phyloP scores from a whole-genome alignment of 2,329 filamentous ascomycete species.

The Aspergillus sp. region DNA sequence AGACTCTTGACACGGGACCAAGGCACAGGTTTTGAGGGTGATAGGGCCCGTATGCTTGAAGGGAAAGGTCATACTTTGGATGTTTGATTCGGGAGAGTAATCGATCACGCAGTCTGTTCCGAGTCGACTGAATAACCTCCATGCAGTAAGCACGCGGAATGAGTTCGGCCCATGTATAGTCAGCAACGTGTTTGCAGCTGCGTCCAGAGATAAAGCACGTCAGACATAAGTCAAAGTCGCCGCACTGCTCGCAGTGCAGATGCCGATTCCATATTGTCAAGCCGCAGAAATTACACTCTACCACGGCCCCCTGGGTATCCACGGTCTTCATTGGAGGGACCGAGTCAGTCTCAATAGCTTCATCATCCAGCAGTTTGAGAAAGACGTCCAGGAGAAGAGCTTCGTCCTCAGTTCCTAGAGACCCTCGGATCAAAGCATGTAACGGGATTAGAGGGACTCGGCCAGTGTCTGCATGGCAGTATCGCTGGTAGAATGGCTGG shows the following conservation, averaged over 20 bases:
- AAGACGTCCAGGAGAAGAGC: constrained; percentile 33
- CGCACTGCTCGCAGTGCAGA: constrained; percentile 39
- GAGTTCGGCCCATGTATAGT: constrained; percentile 39
- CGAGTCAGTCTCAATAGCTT: constrained; percentile 28
- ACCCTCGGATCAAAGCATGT: constrained; percentile 21
- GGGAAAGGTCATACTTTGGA: constrained; percentile 11
- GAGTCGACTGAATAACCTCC: constrained; percentile 18
- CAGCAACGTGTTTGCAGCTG: constrained; percentile 36
- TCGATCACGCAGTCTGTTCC: background rate
- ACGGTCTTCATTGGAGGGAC: constrained; percentile 29
- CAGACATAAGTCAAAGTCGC: constrained; percentile 40
- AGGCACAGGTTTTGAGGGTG: background rate
- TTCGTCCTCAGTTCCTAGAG: constrained; percentile 23
- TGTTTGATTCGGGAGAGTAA: background rate
- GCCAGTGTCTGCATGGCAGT: constrained; percentile 37
- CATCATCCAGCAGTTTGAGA: constrained; percentile 35
- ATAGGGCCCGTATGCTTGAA: background rate
- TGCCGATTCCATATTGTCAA: constrained; percentile 44
- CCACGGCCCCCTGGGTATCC: constrained; percentile 33
- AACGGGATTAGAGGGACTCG: constrained; percentile 33
- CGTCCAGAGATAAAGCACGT: constrained; percentile 39
- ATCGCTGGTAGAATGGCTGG: constrained; percentile 37
- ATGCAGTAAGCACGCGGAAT: constrained; percentile 32
- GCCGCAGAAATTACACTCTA: constrained; percentile 41
- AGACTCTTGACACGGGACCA: background rate